Evolutionary conservation across 495 filamentous ascomycete species (phyloP).

Genomic region (Durotheca rogersii): DNA sequence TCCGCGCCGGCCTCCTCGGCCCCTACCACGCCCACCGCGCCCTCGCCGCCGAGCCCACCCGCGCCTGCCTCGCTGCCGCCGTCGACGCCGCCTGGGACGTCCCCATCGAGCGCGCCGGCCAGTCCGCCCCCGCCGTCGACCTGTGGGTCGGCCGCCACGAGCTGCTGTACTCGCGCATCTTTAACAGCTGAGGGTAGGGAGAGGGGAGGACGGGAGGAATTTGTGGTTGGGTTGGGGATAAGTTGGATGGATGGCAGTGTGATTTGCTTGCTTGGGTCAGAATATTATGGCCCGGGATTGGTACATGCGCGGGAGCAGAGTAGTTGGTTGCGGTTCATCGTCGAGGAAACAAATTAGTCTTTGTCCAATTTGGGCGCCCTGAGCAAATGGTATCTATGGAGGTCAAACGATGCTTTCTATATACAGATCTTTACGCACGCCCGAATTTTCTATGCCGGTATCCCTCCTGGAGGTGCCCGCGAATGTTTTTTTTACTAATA

Average conservation of each 20-base stretch:
- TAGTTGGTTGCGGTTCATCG: not conserved
- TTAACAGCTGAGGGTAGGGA: conserved; percentile 61
- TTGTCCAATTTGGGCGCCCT: conserved; percentile 17
- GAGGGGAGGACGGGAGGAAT: not conserved
- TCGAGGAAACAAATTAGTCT: not conserved
- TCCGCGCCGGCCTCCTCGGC: conserved; percentile 83
- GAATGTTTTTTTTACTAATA: not conserved
- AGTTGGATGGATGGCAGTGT: not conserved
- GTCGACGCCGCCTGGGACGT: conserved; percentile 60
- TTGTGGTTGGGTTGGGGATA: not conserved
- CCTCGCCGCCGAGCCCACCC: conserved; percentile 66
- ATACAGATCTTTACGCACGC: no score
- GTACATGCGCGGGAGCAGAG: no score
- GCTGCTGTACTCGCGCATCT: conserved; percentile 92
- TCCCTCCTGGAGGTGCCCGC: no score
- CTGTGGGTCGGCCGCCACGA: conserved; percentile 95
- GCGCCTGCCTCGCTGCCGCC: conserved; percentile 59
- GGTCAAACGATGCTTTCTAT: conserved; percentile 7
- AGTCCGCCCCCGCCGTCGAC: conserved; percentile 84
- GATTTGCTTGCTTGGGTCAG: no score
- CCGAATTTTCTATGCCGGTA: no score
- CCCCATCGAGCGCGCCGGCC: conserved; percentile 74
- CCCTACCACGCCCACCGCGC: conserved; percentile 89
- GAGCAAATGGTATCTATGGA: conserved; percentile 22
- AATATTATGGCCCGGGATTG: no score